These are phyloP conservation scores for Paecilomyces fulvus DNA, from an alignment of 2,329 filamentous ascomycete genomes.

Conservation along the genomic window DNA sequence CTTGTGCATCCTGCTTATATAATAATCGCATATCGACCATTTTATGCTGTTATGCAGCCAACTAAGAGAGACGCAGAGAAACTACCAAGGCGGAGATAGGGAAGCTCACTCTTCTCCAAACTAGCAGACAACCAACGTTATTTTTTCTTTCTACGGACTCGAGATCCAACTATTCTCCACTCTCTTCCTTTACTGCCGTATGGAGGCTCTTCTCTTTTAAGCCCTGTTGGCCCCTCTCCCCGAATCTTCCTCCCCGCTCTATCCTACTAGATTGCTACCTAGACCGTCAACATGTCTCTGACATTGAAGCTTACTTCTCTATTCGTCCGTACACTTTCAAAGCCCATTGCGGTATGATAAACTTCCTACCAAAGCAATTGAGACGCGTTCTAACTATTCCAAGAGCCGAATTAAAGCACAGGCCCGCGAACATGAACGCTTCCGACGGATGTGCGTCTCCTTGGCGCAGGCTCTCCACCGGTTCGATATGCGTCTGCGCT, in stretches of 20 bases:
- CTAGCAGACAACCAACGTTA: not conserved
- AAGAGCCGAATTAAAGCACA: conserved; percentile 61
- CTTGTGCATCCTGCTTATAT: not conserved
- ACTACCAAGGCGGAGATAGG: not conserved
- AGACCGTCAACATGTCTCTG: conserved; percentile 45
- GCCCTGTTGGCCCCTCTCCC: not conserved
- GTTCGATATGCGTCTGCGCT: conserved; percentile 59
- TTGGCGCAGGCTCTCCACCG: conserved; percentile 58
- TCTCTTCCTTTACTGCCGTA: not conserved
- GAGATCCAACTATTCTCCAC: not conserved
- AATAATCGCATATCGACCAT: not conserved
- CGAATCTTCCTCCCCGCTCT: not conserved
- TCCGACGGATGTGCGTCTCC: conserved; percentile 52
- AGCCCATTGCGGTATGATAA: conserved; percentile 55
- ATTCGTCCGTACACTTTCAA: conserved; percentile 56
- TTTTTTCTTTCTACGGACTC: not conserved
- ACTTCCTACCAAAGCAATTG: not conserved
- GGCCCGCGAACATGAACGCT: conserved; percentile 60
- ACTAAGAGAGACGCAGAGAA: not conserved
- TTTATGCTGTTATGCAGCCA: not conserved
- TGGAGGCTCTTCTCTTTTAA: not conserved
- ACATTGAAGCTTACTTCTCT: conserved; percentile 60
- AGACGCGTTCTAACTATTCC: conserved; percentile 13
- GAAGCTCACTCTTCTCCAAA: not conserved
- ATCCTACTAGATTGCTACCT: not conserved